phyloP scores from a whole-genome alignment of 345 rosid species.

The Cardamine resedifolia region DNA sequence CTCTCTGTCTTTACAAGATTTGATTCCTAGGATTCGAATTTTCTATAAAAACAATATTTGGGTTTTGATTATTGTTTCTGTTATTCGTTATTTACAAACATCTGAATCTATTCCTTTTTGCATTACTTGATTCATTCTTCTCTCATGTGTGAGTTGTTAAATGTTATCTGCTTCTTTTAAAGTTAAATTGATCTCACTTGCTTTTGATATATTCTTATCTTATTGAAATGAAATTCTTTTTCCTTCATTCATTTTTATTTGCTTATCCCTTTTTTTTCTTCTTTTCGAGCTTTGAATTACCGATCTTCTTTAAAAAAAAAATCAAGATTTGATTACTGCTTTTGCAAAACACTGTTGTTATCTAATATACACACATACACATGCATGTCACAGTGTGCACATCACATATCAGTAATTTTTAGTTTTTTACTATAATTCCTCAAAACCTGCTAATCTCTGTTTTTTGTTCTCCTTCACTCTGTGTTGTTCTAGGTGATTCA shows the following conservation, averaged over 20 bases:
- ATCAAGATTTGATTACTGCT: too few species aligned
- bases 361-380: slow-evolving; percentile 6
- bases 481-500: not conserved
- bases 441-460: not conserved
- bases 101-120: slow-evolving; percentile 7
- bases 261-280: too few species aligned
- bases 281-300: not conserved
- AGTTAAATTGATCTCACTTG: not conserved
- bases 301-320: not conserved
- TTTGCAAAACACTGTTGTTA: not conserved
- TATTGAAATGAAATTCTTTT: not conserved
- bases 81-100: not conserved
- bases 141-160: not conserved
- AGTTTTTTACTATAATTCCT: not conserved
- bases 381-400: slow-evolving; percentile 17
- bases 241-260: not conserved
- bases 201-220: not conserved
- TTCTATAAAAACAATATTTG: not conserved
- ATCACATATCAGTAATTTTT: not conserved
- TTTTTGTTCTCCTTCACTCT: not conserved
- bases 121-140: not conserved
- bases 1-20: slow-evolving; percentile 20
- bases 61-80: slow-evolving; percentile 32
- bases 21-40: slow-evolving; percentile 22
- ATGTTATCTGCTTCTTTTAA: slow-evolving; percentile 1